Base-by-base conservation (phyloP, 2,329 filamentous ascomycete species). In the Penicillium decumbens region DNA sequence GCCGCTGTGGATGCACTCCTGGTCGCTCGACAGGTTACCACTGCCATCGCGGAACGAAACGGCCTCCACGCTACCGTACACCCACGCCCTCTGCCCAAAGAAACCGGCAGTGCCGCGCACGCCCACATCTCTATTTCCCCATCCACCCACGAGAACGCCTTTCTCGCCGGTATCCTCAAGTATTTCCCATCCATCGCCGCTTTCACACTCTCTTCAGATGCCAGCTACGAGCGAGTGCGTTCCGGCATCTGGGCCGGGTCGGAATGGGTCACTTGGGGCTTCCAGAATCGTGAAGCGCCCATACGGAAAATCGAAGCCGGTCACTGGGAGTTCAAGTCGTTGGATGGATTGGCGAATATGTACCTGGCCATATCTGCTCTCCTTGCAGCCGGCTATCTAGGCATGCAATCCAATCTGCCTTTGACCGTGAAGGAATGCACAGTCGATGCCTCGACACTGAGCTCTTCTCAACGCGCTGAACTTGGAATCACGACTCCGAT, bases 301-400 rank as follows among this genome's bases (percentile, higher is more conserved):
- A 73, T 95, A 8, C 80, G 88, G 10, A 84, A 85, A 64, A 79
- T 89, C 41, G 72, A 74, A 3, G 72, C 67, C 2, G 82, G 81
- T 18, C 84, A 89, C 62, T 95, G 88, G 85, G 89, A 95, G 69
- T 59, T 95, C 20, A 85, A 89, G 62, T 82, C 80, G 47, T 63
- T 92, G n/a, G 89, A 95, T 61, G 89, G 88, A 0, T 70, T 89
- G 15, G 86, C 88, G 3, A 95, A 95, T 63, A 80, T 84, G 46
- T 95, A 93, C 63, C 68, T 95, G 1, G 85, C 80, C 0, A 66
- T 87, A 15, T 77, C 79, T 0, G 82, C 81, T 0, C 63, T 89
- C 0, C 62, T 89, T 0, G 76, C 75, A 0, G 80, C 80, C 0
- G 87, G 87, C 0, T 68, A 79, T 0, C 53, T 76, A 1, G 86